Conservation (phyloP, 331 rosid genomes). For the Cydonia oblonga region DNA sequence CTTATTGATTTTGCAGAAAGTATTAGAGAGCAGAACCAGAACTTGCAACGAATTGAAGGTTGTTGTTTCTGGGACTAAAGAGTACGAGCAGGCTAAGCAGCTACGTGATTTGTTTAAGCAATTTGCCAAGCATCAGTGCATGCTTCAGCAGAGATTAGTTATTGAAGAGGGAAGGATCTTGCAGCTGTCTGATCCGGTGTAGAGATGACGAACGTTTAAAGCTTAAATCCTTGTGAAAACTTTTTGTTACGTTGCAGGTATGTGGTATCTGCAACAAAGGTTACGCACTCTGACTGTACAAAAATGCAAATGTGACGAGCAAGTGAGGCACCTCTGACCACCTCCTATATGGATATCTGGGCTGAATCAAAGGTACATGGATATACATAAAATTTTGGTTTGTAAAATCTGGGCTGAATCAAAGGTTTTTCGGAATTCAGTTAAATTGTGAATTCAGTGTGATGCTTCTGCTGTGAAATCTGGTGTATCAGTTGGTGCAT, state of each 20-base stretch:
- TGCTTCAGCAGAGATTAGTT: conserved; percentile 25
- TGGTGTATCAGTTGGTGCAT: too few relatives aligned
- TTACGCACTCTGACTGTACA: neutral
- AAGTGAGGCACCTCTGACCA: neutral
- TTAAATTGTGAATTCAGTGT: too few relatives aligned
- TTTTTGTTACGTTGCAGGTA: neutral
- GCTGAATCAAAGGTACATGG: neutral
- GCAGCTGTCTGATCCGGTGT: neutral
- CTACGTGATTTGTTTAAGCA: conserved; percentile 17
- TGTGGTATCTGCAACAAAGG: neutral
- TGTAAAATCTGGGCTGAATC: too few relatives aligned
- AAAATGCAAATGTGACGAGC: neutral
- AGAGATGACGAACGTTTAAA: neutral
- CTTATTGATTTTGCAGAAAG: conserved; percentile 16
- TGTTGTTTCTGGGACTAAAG: conserved; percentile 26
- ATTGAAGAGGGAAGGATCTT: conserved; percentile 23
- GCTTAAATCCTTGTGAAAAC: neutral
- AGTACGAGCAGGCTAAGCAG: conserved; percentile 28
- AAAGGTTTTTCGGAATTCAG: too few relatives aligned
- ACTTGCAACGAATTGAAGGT: conserved; percentile 19
- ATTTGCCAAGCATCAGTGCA: conserved; percentile 26
- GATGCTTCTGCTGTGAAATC: neutral
- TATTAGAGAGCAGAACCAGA: neutral
- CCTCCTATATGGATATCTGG: neutral
- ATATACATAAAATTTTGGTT: too few relatives aligned